Percentiles rank a stretch among this genome's conserved stretches.
phyloP scores from a whole-genome alignment of 257 asterid genomes.

The Oldenlandia corymbosa region DNA sequence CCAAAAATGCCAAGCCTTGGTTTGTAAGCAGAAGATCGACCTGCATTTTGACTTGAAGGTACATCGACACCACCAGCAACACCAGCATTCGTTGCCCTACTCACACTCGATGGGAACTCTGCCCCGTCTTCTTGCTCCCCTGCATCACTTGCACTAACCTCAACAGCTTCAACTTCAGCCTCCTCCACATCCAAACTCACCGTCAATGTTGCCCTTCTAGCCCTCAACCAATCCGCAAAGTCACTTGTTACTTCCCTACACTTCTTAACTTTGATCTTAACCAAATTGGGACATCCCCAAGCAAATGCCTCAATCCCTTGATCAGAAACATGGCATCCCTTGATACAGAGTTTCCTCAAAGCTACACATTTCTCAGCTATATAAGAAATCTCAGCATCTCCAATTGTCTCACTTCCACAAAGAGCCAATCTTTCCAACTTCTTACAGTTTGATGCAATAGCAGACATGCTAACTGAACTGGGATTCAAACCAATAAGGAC shows the following conservation, averaged over 20 bases:
- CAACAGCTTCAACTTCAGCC: conserved; percentile 47
- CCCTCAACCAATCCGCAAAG: conserved; percentile 59
- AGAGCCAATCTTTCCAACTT: conserved; percentile 80
- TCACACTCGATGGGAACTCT: conserved; percentile 38
- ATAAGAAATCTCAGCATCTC: conserved; percentile 70
- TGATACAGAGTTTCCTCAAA: conserved; percentile 77
- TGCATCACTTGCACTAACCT: conserved; percentile 48
- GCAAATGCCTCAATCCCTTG: conserved; percentile 77
- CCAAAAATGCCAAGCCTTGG: conserved; percentile 46
- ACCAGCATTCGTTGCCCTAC: conserved; percentile 15
- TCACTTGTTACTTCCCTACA: conserved; percentile 65
- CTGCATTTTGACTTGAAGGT: conserved; percentile 34
- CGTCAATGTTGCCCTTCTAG: conserved; percentile 47
- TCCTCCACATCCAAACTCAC: conserved; percentile 72
- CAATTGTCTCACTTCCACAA: conserved; percentile 86
- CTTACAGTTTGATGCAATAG: conserved; percentile 59
- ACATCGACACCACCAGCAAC: conserved; percentile 22
- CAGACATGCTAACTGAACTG: conserved; percentile 46
- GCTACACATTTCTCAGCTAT: conserved; percentile 60
- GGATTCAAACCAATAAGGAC: conserved; percentile 88
- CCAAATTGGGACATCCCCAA: conserved; percentile 76
- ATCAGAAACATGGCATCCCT: conserved; percentile 74
- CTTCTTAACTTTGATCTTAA: conserved; percentile 80
- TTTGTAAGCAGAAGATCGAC: conserved; percentile 31
- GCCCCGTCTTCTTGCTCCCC: conserved; percentile 45